Conservation (phyloP, 2,329 filamentous ascomycete genomes). For the Pestalotiopsis fici region DNA sequence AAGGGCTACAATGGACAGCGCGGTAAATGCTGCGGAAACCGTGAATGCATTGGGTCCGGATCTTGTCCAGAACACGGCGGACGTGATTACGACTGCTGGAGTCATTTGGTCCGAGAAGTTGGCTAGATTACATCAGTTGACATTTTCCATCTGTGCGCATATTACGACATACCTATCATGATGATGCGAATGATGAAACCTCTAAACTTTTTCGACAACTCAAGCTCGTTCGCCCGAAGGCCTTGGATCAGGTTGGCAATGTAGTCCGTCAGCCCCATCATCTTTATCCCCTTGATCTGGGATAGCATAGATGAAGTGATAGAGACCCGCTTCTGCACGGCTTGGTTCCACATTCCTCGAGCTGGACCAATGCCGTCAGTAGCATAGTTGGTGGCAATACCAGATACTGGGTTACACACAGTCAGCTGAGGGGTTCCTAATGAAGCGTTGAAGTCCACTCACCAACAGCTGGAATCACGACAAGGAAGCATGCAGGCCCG, state of each 20-base stretch:
- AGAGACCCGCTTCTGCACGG: constrained; percentile 32
- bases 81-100: not conserved
- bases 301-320: constrained; percentile 33
- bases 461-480: constrained; percentile 33
- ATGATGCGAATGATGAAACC: not conserved
- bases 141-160: not conserved
- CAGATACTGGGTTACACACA: constrained; percentile 17
- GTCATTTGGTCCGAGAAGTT: not conserved
- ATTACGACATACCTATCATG: not conserved
- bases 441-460: not conserved
- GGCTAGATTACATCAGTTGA: not conserved
- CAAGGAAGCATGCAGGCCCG: constrained; percentile 47
- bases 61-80: constrained; percentile 5
- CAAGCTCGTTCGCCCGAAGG: constrained; percentile 33
- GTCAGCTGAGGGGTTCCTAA: not conserved
- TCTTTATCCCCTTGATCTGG: constrained; percentile 42
- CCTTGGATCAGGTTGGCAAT: constrained; percentile 29
- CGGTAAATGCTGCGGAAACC: not conserved
- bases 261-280: constrained; percentile 33
- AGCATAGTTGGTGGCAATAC: constrained; percentile 17
- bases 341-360: constrained; percentile 36
- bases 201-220: not conserved
- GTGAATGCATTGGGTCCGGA: not conserved
- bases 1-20: not conserved
- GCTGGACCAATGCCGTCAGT: constrained; percentile 23